Conservation (phyloP, 2,329 filamentous ascomycete species). For the Drechslera avenae region DNA sequence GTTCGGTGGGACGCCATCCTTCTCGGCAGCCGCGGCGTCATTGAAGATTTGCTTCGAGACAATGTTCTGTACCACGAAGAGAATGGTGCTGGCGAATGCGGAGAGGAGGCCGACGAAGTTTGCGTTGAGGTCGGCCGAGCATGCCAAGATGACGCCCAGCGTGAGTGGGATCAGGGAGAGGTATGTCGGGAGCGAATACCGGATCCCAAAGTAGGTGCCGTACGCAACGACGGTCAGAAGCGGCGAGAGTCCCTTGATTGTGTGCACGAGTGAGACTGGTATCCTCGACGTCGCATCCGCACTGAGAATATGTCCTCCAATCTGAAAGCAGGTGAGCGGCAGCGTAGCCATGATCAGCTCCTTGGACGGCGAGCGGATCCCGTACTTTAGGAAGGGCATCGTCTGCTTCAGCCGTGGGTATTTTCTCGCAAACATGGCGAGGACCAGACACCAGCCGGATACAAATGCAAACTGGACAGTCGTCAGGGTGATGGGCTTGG, state of each 20-base stretch:
- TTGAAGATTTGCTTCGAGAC: slow-evolving; percentile 98
- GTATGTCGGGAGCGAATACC: slow-evolving; percentile 82
- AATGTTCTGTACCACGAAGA: slow-evolving; percentile 98
- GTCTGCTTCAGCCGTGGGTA: slow-evolving; percentile 73
- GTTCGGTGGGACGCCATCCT: slow-evolving; percentile 63
- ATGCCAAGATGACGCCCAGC: slow-evolving; percentile 92
- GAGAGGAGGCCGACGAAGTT: slow-evolving; percentile 90
- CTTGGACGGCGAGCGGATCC: slow-evolving; percentile 77
- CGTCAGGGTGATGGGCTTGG: slow-evolving; percentile 89
- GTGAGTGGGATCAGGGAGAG: slow-evolving; percentile 82
- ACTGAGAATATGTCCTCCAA: slow-evolving; percentile 89
- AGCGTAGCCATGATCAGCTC: slow-evolving; percentile 86
- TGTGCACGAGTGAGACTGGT: slow-evolving; percentile 95
- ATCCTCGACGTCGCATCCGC: slow-evolving; percentile 94
- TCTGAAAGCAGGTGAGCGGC: slow-evolving; percentile 91
- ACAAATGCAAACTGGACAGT: slow-evolving; percentile 94
- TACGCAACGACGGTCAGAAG: slow-evolving; percentile 95
- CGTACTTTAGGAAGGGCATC: slow-evolving; percentile 80
- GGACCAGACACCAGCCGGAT: slow-evolving; percentile 80
- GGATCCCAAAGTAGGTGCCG: slow-evolving; percentile 83
- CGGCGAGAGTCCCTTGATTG: slow-evolving; percentile 95
- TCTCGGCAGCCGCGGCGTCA: slow-evolving; percentile 83
- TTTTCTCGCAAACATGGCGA: slow-evolving; percentile 74
- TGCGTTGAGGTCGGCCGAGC: slow-evolving; percentile 86
- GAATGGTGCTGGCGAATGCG: slow-evolving; percentile 84